Base-by-base conservation (phyloP, 495 filamentous ascomycete genomes). In the Podospora didyma region DNA sequence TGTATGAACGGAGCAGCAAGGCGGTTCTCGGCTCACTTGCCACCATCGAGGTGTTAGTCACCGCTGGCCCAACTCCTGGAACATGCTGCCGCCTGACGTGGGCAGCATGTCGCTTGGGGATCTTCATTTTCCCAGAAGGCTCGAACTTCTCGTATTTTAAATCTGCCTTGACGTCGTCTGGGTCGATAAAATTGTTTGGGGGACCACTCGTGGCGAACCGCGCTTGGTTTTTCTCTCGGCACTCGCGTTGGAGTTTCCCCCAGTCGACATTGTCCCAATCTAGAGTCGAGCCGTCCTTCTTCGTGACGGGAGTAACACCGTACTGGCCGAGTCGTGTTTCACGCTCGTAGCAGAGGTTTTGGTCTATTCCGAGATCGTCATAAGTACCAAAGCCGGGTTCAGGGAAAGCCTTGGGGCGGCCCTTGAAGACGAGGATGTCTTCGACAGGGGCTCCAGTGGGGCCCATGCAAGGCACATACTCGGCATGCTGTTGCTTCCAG, bases 301-400 rank as follows among this genome's bases (percentile, higher is more conserved):
- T 67, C 22, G 60, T 49, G 7, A 68, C 65, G 12, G 73, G 62
- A 14, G 82, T 81, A 53, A 86, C 77, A 0, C 92, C 92, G 64
- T 97, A 98, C 14, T 85, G 83, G 0, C 90, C 90, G 16, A 96
- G 72, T 44, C 92, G 80, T 20, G 91, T 92, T 67, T 89, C 90
- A 7, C 94, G 80, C 63, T 97, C 94, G 69, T 94, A 98, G 74
- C 94, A 98, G 45, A 97, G 73, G 65, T 94, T 85, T 49, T 89
- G 80, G 49, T 86, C 83, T 44, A 96, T 77, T 0, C 86, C 87
- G 19, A 96, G 69, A 46, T 87, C 68, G 6, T 80, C 75, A 68
- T 94, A 89, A 22, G 86, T 88, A 0, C 94, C 94, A 61, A 95
- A 86, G 1, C 85, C 79, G 16, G 90, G 82, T 9, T 89, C 84